A percentile compares a stretch with the other conserved stretches of the same genome.
Evolutionary conservation across 2,329 filamentous ascomycete genomes (phyloP).

Genomic region (Penicillium verrucosum): DNA sequence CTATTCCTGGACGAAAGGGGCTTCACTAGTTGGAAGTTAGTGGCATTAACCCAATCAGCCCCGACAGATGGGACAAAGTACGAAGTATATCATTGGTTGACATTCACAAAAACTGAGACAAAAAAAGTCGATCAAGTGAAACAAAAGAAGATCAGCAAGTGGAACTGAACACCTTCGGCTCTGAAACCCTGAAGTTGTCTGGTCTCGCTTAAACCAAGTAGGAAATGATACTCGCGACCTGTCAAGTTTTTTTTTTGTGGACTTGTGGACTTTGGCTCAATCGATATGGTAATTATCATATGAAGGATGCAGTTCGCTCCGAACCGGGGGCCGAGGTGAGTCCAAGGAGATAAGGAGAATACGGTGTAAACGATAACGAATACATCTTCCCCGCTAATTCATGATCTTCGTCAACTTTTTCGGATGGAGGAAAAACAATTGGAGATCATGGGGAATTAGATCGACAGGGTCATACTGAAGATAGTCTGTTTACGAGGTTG

Average conservation of each 20-base stretch:
- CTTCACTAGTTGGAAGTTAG: background rate
- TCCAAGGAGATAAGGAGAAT: background rate
- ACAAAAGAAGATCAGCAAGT: background rate
- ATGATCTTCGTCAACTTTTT: background rate
- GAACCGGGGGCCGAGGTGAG: constrained; percentile 2
- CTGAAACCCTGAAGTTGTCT: background rate
- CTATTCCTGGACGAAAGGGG: background rate
- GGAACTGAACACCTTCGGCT: background rate
- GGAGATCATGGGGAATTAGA: background rate
- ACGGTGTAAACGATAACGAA: constrained; percentile 5
- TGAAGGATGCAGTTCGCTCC: constrained; percentile 1
- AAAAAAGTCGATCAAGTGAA: background rate
- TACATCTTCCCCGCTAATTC: background rate
- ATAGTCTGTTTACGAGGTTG: background rate
- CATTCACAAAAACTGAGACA: background rate
- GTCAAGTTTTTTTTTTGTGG: constrained; percentile 7
- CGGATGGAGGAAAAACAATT: background rate
- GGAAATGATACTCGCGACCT: constrained; percentile 19
- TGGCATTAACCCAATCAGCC: background rate
- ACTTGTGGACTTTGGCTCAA: no score
- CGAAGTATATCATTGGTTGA: background rate
- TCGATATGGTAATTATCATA: background rate
- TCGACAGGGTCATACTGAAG: background rate
- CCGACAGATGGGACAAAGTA: background rate
- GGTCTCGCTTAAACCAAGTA: constrained; percentile 18